These are phyloP conservation scores for Amoeboaphelidium occidentale DNA, from an alignment of 371 early-diverging fungal species.

Conservation along the genomic window DNA sequence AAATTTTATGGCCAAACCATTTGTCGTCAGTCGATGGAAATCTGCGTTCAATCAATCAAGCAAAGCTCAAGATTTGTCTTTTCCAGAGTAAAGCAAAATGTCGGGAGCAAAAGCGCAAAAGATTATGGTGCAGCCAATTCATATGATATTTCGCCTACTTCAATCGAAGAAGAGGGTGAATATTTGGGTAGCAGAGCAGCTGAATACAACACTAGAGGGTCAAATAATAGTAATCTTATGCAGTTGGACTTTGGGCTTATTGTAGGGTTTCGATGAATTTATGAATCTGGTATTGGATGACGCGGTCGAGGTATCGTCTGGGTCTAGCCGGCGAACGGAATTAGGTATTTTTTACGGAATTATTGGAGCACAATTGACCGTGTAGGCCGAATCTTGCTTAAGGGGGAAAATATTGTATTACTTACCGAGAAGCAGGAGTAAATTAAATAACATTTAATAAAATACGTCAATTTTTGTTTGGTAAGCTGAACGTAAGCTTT, in stretches of 20 bases:
- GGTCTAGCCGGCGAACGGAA: conserved; percentile 37
- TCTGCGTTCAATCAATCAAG: no score
- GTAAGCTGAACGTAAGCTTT: no score
- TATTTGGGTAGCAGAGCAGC: background rate
- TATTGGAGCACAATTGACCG: conserved; percentile 2
- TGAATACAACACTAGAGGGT: background rate
- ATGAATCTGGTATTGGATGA: conserved; percentile 83
- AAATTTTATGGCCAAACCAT: no score
- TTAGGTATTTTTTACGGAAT: conserved; percentile 16
- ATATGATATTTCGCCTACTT: background rate
- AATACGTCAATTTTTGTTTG: no score
- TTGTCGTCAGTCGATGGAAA: no score
- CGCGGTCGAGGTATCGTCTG: conserved; percentile 51
- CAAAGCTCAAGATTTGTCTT: no score
- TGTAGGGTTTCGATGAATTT: conserved; percentile 87
- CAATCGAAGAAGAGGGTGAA: background rate
- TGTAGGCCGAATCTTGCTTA: conserved; percentile 57
- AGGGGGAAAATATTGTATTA: conserved; percentile 76
- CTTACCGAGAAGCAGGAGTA: no score
- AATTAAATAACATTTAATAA: no score
- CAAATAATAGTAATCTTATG: background rate
- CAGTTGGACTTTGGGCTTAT: background rate
- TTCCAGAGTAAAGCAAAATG: no score
- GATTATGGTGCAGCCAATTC: background rate
- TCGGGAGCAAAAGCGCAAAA: no score